Percentiles rank a stretch among this genome's conserved stretches.
Conservation (phyloP, 495 filamentous ascomycete genomes). For the Aspergillus olivimuriae region DNA sequence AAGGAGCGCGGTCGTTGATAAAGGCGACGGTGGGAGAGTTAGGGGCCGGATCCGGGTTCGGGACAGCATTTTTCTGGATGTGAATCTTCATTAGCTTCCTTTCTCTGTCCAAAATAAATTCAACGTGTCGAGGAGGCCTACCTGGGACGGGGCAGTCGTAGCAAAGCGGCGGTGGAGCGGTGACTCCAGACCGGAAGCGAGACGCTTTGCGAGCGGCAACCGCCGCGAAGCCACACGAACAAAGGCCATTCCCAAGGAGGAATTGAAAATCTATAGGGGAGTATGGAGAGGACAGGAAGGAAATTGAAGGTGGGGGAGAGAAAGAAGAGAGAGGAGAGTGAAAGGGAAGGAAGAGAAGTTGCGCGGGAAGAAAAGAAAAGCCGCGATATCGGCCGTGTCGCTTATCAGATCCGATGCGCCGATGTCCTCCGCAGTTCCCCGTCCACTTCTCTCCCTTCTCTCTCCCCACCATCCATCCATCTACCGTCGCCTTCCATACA, state of each 20-base stretch:
- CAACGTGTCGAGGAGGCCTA: no score
- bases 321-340: background rate
- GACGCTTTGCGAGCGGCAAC: constrained; percentile 26
- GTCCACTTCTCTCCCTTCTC: background rate
- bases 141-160: no score
- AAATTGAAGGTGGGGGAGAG: constrained; percentile 1
- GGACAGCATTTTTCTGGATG: no score
- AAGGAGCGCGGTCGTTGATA: constrained; percentile 64
- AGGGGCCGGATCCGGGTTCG: constrained; percentile 69
- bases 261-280: constrained; percentile 8
- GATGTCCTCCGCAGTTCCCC: constrained; percentile 6
- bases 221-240: constrained; percentile 37
- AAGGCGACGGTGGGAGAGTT: constrained; percentile 74
- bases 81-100: no score
- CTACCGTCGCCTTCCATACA: background rate
- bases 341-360: constrained; percentile 22
- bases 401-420: constrained; percentile 16
- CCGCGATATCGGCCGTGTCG: constrained; percentile 29
- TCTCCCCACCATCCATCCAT: background rate
- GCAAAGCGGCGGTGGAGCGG: constrained; percentile 34
- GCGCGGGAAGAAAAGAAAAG: constrained; percentile 26
- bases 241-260: constrained; percentile 15
- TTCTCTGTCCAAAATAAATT: no score
- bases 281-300: constrained; percentile 2
- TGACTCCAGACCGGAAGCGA: constrained; percentile 30